Conservation (phyloP, 805 yeast genomes). For the Lachancea lanzarotensis region DNA sequence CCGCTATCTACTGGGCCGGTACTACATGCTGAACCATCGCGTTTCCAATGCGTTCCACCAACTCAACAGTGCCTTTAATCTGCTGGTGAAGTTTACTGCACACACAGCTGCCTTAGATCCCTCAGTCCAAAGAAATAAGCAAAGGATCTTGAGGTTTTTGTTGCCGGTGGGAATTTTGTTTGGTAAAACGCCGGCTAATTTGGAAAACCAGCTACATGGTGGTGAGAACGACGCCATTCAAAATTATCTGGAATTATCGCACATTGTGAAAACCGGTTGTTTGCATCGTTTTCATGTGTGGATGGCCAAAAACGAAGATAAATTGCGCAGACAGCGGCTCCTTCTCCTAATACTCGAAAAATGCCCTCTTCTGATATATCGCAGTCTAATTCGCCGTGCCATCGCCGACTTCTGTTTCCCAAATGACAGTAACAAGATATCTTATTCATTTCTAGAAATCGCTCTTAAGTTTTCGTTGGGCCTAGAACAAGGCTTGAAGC, state of each 20-base stretch:
- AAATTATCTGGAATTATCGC: slow-evolving; percentile 36
- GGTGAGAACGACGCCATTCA: slow-evolving; percentile 24
- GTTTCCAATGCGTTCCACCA: slow-evolving; percentile 47
- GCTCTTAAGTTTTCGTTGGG: slow-evolving; percentile 20
- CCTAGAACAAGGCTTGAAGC: slow-evolving; percentile 4
- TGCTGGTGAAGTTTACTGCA: slow-evolving; percentile 29
- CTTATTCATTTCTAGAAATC: slow-evolving; percentile 17
- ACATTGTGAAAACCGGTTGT: slow-evolving; percentile 39
- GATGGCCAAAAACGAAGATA: slow-evolving; percentile 28
- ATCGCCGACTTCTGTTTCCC: slow-evolving; percentile 17
- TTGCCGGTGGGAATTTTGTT: slow-evolving; percentile 48
- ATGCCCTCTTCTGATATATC: slow-evolving; percentile 35
- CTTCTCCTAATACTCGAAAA: slow-evolving; percentile 38
- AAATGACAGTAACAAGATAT: slow-evolving; percentile 21
- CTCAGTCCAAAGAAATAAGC: slow-evolving; percentile 18
- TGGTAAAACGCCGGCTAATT: slow-evolving; percentile 45
- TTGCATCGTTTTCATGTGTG: slow-evolving; percentile 31
- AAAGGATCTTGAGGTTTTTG: slow-evolving; percentile 41
- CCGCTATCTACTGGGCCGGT: slow-evolving; percentile 50
- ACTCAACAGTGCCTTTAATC: slow-evolving; percentile 46
- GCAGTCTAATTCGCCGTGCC: slow-evolving; percentile 32
- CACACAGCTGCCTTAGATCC: slow-evolving; percentile 15
- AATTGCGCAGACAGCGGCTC: slow-evolving; percentile 30
- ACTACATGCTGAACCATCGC: slow-evolving; percentile 47
- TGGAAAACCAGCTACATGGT: slow-evolving; percentile 20